Evolutionary conservation across 306 rosid genomes (phyloP), one percentile per base, ranked within the genome.

Genomic region (Acacia crassicarpa): DNA sequence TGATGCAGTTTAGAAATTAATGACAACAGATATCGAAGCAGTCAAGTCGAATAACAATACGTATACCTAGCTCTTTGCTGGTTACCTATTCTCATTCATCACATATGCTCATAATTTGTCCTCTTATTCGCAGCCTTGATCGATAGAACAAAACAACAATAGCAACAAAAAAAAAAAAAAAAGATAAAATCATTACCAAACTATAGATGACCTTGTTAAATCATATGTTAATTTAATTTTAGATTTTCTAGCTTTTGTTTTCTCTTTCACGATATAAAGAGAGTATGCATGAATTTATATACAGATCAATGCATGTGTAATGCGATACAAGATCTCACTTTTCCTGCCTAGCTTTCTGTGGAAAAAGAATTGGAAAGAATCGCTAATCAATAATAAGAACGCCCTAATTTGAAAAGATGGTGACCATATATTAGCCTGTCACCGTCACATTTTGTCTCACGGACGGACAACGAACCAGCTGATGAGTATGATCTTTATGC

Each of bases 401-500:
- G 38, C 9, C 20, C 41, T 30, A 30, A 30, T 63, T 63, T 63
- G 41, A 32, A 30, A 30, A 30, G 69, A 63, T 30, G 9, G 7
- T 63, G 11, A 63, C 41, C 8, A 9, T 43, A 32, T 63, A 32
- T 56, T 30, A 72, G 66, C 66, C 40, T 16, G 66, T 25, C 23
- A 32, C 16, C 4, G 25, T 33, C 62, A 76, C 58, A 14, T n/a
- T 72, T 62, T 72, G 85, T 80, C 86, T 67, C 0, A 81, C 76
- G 44, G 90, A 87, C 71, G 74, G 44, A 43, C 89, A 89, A 45
- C 58, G 85, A 81, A 85, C 61, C 75, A 82, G 40, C 5, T 83
- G 43, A n/a, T 56, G 62, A 67, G 17, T 3, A 19, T 38, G 41
- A 38, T 38, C 80, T 8, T 53, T 75, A 11, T 80, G 65, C 33